phyloP scores from a whole-genome alignment of 306 rosid species.

The Gastrolobium bilobum region DNA sequence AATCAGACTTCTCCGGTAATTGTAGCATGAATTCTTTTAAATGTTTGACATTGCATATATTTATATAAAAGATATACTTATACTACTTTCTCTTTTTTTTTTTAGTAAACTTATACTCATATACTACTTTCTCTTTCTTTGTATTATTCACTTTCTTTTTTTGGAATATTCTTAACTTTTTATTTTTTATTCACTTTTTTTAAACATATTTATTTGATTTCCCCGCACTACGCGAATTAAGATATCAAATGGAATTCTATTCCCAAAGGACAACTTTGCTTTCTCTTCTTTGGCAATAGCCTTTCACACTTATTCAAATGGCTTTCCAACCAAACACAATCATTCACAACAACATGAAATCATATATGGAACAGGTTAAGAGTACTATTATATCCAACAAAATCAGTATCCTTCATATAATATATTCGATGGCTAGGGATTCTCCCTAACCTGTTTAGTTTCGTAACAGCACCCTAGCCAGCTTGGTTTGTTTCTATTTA shows the following conservation, averaged over 20 bases:
- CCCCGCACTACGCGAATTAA: not conserved
- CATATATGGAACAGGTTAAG: not conserved
- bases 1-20: too few relatives aligned
- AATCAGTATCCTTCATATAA: not conserved
- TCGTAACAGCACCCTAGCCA: not conserved
- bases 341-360: not conserved
- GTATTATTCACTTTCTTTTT: too few relatives aligned
- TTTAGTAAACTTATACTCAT: too few relatives aligned
- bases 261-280: slow-evolving; percentile 14
- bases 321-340: slow-evolving; percentile 9
- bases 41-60: not conserved
- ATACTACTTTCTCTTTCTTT: too few relatives aligned
- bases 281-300: slow-evolving; percentile 14
- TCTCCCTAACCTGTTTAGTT: not conserved
- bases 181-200: too few relatives aligned
- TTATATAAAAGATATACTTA: too few relatives aligned
- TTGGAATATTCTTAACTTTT: too few relatives aligned
- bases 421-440: not conserved
- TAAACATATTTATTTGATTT: not conserved
- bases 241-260: slow-evolving; percentile 10
- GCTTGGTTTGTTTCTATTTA: not conserved
- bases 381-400: not conserved
- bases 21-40: too few relatives aligned
- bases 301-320: slow-evolving; percentile 18
- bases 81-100: too few relatives aligned